A percentile compares a stretch with the other conserved stretches of the same genome.
These are phyloP conservation scores for Xenosphaeropsis pyriputrescens DNA, from an alignment of 2,329 filamentous ascomycete genomes.

Conservation along the genomic window DNA sequence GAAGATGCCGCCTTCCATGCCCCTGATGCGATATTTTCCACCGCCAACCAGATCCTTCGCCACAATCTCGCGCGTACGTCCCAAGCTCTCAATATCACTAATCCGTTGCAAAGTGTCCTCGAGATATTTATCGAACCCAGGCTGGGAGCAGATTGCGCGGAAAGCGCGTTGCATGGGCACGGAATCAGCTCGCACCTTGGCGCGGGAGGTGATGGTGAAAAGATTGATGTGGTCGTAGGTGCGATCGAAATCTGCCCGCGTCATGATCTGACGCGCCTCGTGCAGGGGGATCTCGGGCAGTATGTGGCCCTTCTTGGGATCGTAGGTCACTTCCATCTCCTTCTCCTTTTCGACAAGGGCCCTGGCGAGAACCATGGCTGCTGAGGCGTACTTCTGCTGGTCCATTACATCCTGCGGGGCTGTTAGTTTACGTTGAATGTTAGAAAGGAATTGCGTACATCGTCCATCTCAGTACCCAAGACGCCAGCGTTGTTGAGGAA, in stretches of 20 bases:
- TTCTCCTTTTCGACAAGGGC: constrained; percentile 61
- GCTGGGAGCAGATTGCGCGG: constrained; percentile 60
- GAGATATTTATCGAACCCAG: constrained; percentile 70
- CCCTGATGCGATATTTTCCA: constrained; percentile 58
- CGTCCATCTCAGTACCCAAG: constrained; percentile 67
- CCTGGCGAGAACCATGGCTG: constrained; percentile 84
- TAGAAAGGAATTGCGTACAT: constrained; percentile 27
- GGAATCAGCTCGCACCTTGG: constrained; percentile 79
- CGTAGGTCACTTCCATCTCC: constrained; percentile 32
- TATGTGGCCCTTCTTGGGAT: constrained; percentile 52
- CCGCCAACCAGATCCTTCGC: constrained; percentile 86
- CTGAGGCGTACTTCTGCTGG: constrained; percentile 91
- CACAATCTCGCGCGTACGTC: constrained; percentile 84
- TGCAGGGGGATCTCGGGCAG: constrained; percentile 73
- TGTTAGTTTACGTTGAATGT: too few relatives aligned
- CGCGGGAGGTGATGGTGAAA: constrained; percentile 80
- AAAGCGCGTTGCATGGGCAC: constrained; percentile 96
- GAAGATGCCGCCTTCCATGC: constrained; percentile 9
- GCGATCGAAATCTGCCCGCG: constrained; percentile 85
- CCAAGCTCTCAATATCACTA: constrained; percentile 81
- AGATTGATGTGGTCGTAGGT: constrained; percentile 87
- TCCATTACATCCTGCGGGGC: constrained; percentile 62
- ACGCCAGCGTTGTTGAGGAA: constrained; percentile 70
- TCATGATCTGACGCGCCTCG: constrained; percentile 84
- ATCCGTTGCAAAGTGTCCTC: constrained; percentile 77